Conservation (phyloP, 2,329 filamentous ascomycete species). For the Hymenoscyphus infarciens region DNA sequence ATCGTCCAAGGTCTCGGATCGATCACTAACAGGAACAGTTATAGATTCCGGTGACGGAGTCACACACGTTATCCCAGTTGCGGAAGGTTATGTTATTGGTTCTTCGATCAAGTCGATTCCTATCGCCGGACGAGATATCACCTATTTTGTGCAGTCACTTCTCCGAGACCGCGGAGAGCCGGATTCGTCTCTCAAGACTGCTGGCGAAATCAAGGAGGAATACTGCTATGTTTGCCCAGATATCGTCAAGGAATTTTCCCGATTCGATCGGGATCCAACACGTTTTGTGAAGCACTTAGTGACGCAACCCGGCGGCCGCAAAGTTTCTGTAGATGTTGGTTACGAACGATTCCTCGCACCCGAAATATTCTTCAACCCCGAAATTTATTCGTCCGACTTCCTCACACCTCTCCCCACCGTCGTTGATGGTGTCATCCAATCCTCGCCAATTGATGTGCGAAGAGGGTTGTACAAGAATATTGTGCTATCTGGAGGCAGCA, state of each 20-base stretch:
- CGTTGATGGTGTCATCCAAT: slow-evolving; percentile 95
- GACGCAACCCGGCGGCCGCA: slow-evolving; percentile 77
- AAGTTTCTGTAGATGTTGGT: slow-evolving; percentile 84
- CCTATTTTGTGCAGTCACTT: slow-evolving; percentile 96
- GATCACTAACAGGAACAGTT: slow-evolving; percentile 93
- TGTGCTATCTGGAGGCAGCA: slow-evolving; percentile 93
- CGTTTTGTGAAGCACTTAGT: slow-evolving; percentile 90
- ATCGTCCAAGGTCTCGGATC: slow-evolving; percentile 93
- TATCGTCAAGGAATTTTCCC: slow-evolving; percentile 96
- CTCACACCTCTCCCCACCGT: slow-evolving; percentile 90
- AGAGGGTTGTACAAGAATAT: slow-evolving; percentile 99
- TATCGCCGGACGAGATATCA: slow-evolving; percentile 96
- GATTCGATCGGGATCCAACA: slow-evolving; percentile 89
- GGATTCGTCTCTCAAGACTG: slow-evolving; percentile 94
- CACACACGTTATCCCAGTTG: slow-evolving; percentile 97
- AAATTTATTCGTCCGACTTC: slow-evolving; percentile 99
- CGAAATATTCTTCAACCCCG: slow-evolving; percentile 99
- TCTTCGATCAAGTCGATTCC: slow-evolving; percentile 99
- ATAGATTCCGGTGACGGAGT: slow-evolving; percentile 99
- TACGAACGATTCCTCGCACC: slow-evolving; percentile 98
- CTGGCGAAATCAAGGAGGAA: slow-evolving; percentile 97
- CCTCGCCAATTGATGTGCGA: slow-evolving; percentile 94
- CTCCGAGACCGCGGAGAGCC: slow-evolving; percentile 94
- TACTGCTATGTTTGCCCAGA: slow-evolving; percentile 98
- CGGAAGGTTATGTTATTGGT: slow-evolving; percentile 97